Percentiles rank a stretch among this genome's conserved stretches.
phyloP scores from a whole-genome alignment of 2,329 filamentous ascomycete species.

The Thielaviopsis populi region DNA sequence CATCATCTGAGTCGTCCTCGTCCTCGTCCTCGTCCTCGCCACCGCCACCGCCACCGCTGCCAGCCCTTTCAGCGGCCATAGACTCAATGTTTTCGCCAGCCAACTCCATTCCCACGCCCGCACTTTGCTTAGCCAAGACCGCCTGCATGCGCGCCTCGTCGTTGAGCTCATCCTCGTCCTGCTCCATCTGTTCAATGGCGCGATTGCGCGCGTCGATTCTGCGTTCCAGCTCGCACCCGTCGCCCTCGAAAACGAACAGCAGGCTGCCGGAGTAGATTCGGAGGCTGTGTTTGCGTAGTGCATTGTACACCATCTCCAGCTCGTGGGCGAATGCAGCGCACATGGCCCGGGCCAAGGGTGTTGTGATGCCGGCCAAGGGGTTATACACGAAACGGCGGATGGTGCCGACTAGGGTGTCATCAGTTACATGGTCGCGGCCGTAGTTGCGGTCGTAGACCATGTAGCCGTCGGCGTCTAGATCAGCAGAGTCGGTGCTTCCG shows the following conservation, averaged over 20 bases:
- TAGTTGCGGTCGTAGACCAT: conserved; percentile 49
- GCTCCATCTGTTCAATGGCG: conserved; percentile 28
- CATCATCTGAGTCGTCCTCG: conserved; percentile 31
- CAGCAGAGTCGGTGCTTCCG: conserved; percentile 35
- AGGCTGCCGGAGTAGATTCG: conserved; percentile 50
- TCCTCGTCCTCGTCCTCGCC: conserved; percentile 20
- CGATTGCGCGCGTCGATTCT: conserved; percentile 41
- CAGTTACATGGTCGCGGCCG: conserved; percentile 37
- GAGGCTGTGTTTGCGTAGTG: conserved; percentile 41
- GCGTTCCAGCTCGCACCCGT: conserved; percentile 37
- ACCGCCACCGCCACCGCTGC: conserved; percentile 23
- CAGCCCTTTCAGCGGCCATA: conserved; percentile 15
- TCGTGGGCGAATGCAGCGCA: conserved; percentile 39
- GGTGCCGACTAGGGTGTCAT: conserved; percentile 38
- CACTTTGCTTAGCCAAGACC: conserved; percentile 26
- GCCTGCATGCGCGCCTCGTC: conserved; percentile 20
- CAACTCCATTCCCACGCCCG: conserved; percentile 46
- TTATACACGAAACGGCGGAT: conserved; percentile 46
- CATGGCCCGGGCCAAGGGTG: conserved; percentile 41
- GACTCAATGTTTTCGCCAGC: conserved; percentile 30
- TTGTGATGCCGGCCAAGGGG: conserved; percentile 40
- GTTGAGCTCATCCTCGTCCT: conserved; percentile 19
- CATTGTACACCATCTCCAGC: conserved; percentile 36
- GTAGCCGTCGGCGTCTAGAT: conserved; percentile 41
- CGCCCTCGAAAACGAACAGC: conserved; percentile 50